Base-by-base conservation (phyloP, 2,329 filamentous ascomycete species). In the Alternaria sp. region DNA sequence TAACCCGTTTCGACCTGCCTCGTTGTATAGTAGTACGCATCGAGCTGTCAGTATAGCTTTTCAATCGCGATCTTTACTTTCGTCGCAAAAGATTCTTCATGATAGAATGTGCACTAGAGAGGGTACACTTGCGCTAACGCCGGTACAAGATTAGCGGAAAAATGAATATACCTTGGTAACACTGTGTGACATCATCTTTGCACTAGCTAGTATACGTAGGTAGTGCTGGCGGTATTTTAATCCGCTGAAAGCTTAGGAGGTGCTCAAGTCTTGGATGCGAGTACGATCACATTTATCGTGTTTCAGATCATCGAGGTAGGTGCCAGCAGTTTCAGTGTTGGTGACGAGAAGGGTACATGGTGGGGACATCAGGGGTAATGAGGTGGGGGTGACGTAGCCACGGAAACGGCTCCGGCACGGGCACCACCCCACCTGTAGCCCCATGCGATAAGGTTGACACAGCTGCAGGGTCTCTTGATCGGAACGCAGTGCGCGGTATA, bases 151-250 rank as follows among this genome's bases (percentile, higher is more conserved):
- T n/a, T 4, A 1, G 15, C 33, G 33, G 15, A 1, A 37, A 37
- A 37, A 37, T 0, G 4, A 3, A 37, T 9, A 5, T 37, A 37
- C 15, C 33, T 3, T 1, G 15, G 2, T n/a, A 41, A n/a, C 0
- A 1, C n/a, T 3, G n/a, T 41, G 37, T 41, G 37, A n/a, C 33
- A 37, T 3, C 33, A 37, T 37, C 30, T 37, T 37, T 10, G 33
- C 33, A 37, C 33, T 37, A 9, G 33, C 33, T n/a, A 9, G 33
- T 15, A 37, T 33, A 4, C 28, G 3, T 37, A 15, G 30, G 30
- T 41, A 9, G n/a, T 18, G 37, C 37, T 41, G 15, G 33, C 15
- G 0, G 3, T 41, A 41, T 18, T 0, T 18, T 18, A n/a, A 41
- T 10, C 9, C n/a, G 37, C n/a, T 41, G 9, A 18, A 41, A 1